Base-by-base conservation (phyloP, 1,284 basidiomycete genomes). In the Naganishia cerealis region DNA sequence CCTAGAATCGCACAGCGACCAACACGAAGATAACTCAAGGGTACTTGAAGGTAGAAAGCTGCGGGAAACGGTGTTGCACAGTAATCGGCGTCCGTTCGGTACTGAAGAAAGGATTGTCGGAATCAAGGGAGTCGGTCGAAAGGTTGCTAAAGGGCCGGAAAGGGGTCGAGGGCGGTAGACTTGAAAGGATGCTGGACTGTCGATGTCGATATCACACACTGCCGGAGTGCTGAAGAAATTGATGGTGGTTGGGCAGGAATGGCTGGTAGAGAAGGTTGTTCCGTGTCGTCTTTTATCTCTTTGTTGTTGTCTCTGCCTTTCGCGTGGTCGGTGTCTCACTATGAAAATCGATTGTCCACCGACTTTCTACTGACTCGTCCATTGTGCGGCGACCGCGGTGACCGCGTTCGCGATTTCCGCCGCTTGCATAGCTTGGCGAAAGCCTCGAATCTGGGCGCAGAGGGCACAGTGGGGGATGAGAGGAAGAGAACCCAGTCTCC, bases 1-100 rank as follows among this genome's bases (percentile, higher is more conserved):
- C 61, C 61, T 63, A 43, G 29, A 29, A 54, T 63, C 61, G 61
- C 61, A 63, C 61, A 63, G 61, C 61, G 61, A 63, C 40, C 46
- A 15, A 50, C 15, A 42, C 18, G 61, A 26, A 50, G 24, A 36
- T 52, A 53, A 36, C 40, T 50, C 61, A 26, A 63, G 36, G 26
- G 50, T 53, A 54, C 50, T 63, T 59, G 57, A 48, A 42, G 18
- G 9, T 15, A 38, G 42, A 63, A 48, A 63, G 59, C 48, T 38
- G 29, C 29, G 50, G 53, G 50, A 63, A 63, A 63, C 52, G 61
- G 15, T 6, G 42, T 33, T 24, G 15, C 42, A 33, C 29, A 46
- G 24, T 24, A 36, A 26, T 46, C 10, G 21, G 26, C 33, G 57
- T 39, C 26, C 21, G 59, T 24, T 48, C 2, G 46, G 4, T 38